Conservation (phyloP, 768 basidiomycete genomes). For the Gyrodon lividus region DNA sequence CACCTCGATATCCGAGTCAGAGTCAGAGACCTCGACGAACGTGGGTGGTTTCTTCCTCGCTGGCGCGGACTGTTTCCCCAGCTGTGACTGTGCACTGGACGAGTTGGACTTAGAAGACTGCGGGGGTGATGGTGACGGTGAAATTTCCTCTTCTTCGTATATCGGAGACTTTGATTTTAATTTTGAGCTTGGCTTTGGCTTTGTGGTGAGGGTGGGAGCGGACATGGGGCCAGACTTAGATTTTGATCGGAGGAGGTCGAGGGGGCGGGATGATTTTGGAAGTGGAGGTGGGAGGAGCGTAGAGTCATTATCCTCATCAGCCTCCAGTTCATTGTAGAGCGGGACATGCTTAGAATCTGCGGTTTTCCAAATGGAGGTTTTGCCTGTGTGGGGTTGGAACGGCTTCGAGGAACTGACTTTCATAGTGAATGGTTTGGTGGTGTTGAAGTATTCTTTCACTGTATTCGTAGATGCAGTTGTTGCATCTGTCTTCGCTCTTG, state of each 20-base stretch:
- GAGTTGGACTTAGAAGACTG: not conserved
- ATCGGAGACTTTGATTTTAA: conserved; percentile 2
- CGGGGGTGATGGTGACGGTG: conserved; percentile 2
- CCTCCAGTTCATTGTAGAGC: conserved; percentile 1
- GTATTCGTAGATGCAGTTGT: conserved; percentile 2
- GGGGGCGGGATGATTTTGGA: conserved; percentile 23
- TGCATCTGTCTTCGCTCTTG: not conserved
- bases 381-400: not conserved
- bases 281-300: not conserved
- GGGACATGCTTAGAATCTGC: not conserved
- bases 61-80: not conserved
- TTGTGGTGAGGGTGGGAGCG: not conserved
- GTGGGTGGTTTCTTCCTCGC: conserved; percentile 13
- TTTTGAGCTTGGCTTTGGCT: not conserved
- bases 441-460: conserved; percentile 8
- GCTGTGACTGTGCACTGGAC: not conserved
- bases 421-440: conserved; percentile 5
- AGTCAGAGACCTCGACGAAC: conserved; percentile 26
- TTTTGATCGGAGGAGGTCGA: conserved; percentile 25
- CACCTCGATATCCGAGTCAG: conserved; percentile 20
- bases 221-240: not conserved
- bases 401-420: not conserved
- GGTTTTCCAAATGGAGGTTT: not conserved
- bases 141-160: conserved; percentile 13
- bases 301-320: conserved; percentile 6